Base-by-base conservation (phyloP, 2,329 filamentous ascomycete species). In the Cladophialophora yegresii region DNA sequence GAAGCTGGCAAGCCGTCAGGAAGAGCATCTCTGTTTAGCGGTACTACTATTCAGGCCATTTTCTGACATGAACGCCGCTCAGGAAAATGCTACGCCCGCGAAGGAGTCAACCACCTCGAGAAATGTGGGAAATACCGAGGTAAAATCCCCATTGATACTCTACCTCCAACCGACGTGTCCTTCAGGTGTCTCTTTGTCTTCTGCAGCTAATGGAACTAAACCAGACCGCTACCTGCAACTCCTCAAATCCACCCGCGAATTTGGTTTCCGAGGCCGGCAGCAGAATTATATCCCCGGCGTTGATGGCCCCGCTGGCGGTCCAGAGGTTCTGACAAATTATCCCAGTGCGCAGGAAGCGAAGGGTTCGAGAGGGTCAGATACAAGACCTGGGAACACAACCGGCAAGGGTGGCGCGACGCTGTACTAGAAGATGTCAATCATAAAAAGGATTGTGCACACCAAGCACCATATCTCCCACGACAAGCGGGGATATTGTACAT, bases 101-200 rank as follows among this genome's bases (percentile, higher is more conserved):
- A 89, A 77, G 86, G 86, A 8, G 85, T 87, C 60, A 88, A 88
- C 73, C 86, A 89, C 75, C 75, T 89, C 72, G 85, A 88, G 81
- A 88, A 88, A 77, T 89, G 86, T 74, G 86, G 85, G 70, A 80
- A 82, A 73, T 77, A 88, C 77, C 82, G 86, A 83, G 86, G 86
- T 88, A 75, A 60, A 43, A 22, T 10, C 3, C 23, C 16, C 4
- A 6, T 50, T 33, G 10, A 77, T n/a, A 10, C 32, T n/a, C 36
- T 43, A 16, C 49, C 23, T 50, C 8, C 20, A 6, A 50, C 12
- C 9, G 20, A 20, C 4, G 22, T 26, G 20, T 9, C 20, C 22
- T 50, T 13, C 8, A 4, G 22, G 22, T 23, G 2, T 12, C 5
- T 12, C 12, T 5, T 26, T 50, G 47, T 22, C 47, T 26, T n/a